phyloP scores from a whole-genome alignment of 192 early-diverging fungal species.

The Coemansia guatemalensis region DNA sequence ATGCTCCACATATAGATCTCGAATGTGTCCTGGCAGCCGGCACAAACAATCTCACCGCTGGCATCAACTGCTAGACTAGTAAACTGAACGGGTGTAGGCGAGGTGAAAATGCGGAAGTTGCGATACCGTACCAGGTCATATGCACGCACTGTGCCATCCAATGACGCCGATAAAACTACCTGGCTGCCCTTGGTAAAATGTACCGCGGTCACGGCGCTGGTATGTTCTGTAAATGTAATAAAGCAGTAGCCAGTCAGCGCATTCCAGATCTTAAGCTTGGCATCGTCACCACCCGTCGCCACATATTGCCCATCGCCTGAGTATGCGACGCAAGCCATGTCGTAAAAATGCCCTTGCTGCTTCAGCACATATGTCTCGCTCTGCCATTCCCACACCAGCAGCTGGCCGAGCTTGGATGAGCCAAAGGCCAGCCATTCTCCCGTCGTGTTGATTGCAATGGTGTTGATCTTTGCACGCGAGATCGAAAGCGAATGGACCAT shows the following conservation, averaged over 20 bases:
- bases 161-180: constrained; percentile 89
- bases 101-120: constrained; percentile 97
- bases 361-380: constrained; percentile 98
- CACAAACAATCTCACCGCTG: constrained; percentile 95
- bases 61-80: constrained; percentile 90
- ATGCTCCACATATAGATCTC: constrained; percentile 99
- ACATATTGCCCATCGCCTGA: constrained; percentile 92
- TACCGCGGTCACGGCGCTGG: constrained; percentile 72
- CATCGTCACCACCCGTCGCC: constrained; percentile 95
- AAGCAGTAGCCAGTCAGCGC: constrained; percentile 94
- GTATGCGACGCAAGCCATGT: constrained; percentile 87
- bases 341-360: constrained; percentile 97
- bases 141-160: constrained; percentile 98
- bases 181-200: constrained; percentile 90
- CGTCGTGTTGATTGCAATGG: constrained; percentile 81
- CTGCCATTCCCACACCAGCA: constrained; percentile 99
- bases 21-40: constrained; percentile 90
- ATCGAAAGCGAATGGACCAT: constrained; percentile 96
- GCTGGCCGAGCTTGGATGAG: constrained; percentile 85
- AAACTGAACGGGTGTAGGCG: constrained; percentile 95
- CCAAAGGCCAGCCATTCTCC: constrained; percentile 99
- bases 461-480: constrained; percentile 88
- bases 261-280: constrained; percentile 99
- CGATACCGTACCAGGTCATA: constrained; percentile 97
- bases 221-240: constrained; percentile 95